Conservation (phyloP, 2,329 filamentous ascomycete genomes). For the Fusarium vanettenii region DNA sequence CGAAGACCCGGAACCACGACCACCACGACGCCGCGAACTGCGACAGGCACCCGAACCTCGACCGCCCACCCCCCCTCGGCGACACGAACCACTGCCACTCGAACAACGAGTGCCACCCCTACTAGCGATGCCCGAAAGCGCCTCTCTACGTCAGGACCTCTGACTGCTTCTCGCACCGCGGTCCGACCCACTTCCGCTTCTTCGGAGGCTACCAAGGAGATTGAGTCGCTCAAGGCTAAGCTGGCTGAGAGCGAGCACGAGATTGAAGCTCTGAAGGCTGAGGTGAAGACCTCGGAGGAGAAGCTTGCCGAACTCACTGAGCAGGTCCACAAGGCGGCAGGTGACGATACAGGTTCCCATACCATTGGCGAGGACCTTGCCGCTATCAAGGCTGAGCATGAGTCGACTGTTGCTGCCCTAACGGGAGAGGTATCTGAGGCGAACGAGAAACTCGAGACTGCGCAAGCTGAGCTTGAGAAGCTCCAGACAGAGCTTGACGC, state of each 20-base stretch:
- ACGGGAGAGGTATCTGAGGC: constrained; percentile 61
- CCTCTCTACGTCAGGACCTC: constrained; percentile 61
- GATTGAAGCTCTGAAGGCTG: constrained; percentile 66
- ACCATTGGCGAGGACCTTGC: constrained; percentile 59
- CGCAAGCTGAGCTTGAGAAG: constrained; percentile 63
- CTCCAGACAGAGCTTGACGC: constrained; percentile 62
- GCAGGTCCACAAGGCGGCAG: constrained; percentile 58
- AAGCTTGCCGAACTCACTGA: constrained; percentile 67
- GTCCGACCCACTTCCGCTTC: constrained; percentile 56
- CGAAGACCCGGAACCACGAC: constrained; percentile 51
- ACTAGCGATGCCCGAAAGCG: constrained; percentile 65
- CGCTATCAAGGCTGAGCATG: constrained; percentile 62
- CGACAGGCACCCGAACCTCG: constrained; percentile 45
- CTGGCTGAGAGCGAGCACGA: constrained; percentile 68
- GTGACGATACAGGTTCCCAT: constrained; percentile 53
- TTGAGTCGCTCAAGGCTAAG: constrained; percentile 70
- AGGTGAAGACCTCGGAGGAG: constrained; percentile 66
- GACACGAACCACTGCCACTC: constrained; percentile 46
- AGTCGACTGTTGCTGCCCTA: constrained; percentile 59
- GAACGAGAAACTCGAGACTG: constrained; percentile 61
- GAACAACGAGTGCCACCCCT: constrained; percentile 54
- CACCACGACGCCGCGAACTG: constrained; percentile 50
- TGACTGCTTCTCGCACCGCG: constrained; percentile 51
- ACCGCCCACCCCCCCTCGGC: constrained; percentile 14
- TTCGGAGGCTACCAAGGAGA: constrained; percentile 62